Base-by-base conservation (phyloP, 768 basidiomycete species). In the Russula virescens region DNA sequence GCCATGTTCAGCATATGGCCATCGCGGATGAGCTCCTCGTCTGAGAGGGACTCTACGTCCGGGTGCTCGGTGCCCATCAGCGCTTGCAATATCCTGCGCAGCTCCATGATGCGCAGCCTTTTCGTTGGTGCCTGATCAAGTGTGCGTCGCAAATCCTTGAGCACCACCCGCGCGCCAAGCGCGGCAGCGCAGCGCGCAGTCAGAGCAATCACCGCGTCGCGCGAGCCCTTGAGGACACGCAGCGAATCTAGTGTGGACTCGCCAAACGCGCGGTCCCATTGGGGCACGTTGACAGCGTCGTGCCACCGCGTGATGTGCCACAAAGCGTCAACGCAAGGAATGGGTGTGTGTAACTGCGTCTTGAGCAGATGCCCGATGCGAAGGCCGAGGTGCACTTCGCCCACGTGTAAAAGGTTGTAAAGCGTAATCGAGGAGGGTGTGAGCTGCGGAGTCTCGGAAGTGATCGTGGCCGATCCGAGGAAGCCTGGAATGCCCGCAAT, bases 301-400 rank as follows among this genome's bases (percentile, higher is more conserved):
- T 49, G 48, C 60, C 60, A 61, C 3, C 28, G 47, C 21, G 38
- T 61, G 54, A 61, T 47, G 16, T 55, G 54, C 60, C 60, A 61
- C n/a, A 61, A 5, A 19, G 60, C 47, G 42, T 61, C 60, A 19
- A 61, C 40, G 38, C 53, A 61, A 2, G 28, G 38, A 16, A 49
- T n/a, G 5, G 60, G 47, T n/a, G 47, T 14, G 38, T 43, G 47
- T n/a, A 43, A 16, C 16, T 55, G 54, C 18, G 60, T 43, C 35
- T 55, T 55, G 35, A 55, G 54, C 21, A 61, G 21, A 25, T 61
- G 60, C 11, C 60, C 60, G 40, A 61, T 61, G 46, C 60, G 60
- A n/a, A 49, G 54, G 7, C 60, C 60, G 16, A 55, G 54, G 9
- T 43, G 47, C 13, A 45, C 47, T 14, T 61, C 54, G 4, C 25